phyloP scores from a whole-genome alignment of 208 protist species.

The Leishmania tropica region DNA sequence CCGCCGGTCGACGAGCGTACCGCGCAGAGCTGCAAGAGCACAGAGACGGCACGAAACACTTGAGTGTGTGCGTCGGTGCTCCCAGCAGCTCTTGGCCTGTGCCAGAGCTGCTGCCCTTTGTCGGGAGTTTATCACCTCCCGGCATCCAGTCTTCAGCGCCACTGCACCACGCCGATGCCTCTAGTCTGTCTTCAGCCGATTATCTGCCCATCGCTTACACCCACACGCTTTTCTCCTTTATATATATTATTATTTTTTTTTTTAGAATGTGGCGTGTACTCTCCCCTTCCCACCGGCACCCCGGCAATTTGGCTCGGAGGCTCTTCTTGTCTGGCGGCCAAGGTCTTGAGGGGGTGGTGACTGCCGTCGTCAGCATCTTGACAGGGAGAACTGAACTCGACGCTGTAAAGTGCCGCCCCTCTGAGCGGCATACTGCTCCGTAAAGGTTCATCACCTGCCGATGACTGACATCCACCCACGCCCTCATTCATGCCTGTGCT shows the following conservation, averaged over 20 bases:
- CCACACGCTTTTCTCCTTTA: background rate
- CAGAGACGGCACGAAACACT: background rate
- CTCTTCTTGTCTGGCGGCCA: background rate
- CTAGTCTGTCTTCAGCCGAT: background rate
- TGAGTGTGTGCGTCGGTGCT: background rate
- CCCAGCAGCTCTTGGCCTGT: background rate
- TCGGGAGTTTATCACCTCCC: background rate
- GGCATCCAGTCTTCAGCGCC: background rate
- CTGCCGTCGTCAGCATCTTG: background rate
- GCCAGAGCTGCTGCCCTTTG: background rate
- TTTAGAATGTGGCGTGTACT: background rate
- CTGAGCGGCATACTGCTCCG: background rate
- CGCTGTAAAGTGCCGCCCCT: background rate
- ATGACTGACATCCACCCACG: background rate
- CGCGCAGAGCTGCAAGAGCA: background rate
- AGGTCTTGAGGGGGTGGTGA: background rate
- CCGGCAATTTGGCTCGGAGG: background rate
- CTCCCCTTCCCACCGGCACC: background rate
- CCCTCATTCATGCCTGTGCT: background rate
- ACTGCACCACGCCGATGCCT: background rate
- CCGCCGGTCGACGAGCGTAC: background rate
- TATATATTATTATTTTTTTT: background rate
- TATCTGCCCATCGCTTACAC: background rate
- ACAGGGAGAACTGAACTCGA: background rate
- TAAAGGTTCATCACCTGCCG: background rate